Percentiles rank a stretch among this genome's conserved stretches.
Conservation (phyloP, 2,329 filamentous ascomycete species). For the Trichophyton rubrum region DNA sequence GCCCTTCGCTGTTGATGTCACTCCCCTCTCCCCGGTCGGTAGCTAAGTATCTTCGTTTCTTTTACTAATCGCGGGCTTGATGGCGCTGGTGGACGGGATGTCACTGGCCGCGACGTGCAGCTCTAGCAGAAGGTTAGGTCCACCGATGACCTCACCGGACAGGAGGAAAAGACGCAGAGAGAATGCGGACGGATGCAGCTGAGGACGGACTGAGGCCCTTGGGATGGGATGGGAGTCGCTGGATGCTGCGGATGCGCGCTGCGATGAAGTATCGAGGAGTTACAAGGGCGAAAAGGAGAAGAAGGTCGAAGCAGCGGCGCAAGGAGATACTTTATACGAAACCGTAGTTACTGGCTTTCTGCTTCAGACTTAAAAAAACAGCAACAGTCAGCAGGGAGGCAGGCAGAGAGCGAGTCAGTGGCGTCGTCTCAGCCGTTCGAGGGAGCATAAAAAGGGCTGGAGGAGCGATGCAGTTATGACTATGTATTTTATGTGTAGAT, state of each 20-base stretch:
- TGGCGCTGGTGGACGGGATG: not conserved
- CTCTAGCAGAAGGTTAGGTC: not conserved
- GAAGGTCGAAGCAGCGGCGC: not conserved
- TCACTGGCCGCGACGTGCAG: not conserved
- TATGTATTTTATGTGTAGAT: not conserved
- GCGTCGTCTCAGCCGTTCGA: too few species aligned
- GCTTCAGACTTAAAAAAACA: too few species aligned
- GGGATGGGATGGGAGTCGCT: not conserved
- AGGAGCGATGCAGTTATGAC: not conserved
- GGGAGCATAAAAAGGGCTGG: too few species aligned
- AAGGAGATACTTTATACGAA: not conserved
- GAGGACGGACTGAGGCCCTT: not conserved
- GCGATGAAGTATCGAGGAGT: not conserved
- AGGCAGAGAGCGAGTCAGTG: too few species aligned
- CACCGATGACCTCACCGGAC: slow-evolving; percentile 1
- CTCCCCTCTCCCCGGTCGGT: not conserved
- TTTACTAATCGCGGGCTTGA: not conserved
- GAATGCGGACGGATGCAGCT: not conserved
- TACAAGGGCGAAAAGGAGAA: not conserved
- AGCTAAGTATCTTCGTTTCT: not conserved
- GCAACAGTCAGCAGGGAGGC: too few species aligned
- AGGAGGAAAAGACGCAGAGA: not conserved
- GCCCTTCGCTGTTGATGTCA: not conserved
- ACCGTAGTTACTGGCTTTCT: not conserved
- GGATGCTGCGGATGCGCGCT: not conserved